Percentiles rank a stretch among this genome's conserved stretches.
Evolutionary conservation across 163 green algal species (phyloP).

Genomic region (Volvox carteri): DNA sequence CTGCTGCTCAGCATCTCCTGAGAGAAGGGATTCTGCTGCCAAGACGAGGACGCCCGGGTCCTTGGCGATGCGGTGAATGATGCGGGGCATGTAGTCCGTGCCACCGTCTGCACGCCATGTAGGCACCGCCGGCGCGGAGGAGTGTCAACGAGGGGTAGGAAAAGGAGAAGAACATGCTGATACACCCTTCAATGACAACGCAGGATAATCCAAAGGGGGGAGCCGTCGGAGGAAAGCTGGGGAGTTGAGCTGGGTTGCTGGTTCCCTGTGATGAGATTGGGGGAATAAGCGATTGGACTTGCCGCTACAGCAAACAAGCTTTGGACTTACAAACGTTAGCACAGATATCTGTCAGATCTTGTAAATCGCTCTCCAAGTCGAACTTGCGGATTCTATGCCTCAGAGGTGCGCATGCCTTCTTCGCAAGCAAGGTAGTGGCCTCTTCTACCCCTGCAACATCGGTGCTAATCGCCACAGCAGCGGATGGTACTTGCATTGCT

Average conservation of each 20-base stretch:
- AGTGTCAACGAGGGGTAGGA: too few species aligned
- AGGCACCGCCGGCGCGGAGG: not conserved
- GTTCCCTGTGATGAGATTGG: not conserved
- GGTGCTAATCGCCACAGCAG: not conserved
- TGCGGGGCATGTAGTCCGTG: constrained; percentile 62
- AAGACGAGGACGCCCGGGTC: constrained; percentile 17
- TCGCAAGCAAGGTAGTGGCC: not conserved
- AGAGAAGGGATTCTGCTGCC: not conserved
- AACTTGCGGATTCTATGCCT: constrained; percentile 11
- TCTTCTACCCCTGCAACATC: not conserved
- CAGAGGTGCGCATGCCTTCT: not conserved
- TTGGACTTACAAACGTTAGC: constrained; percentile 15
- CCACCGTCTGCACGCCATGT: constrained; percentile 45
- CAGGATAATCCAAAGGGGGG: not conserved
- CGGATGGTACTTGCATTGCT: not conserved
- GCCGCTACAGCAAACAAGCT: not conserved
- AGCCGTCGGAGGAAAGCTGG: not conserved
- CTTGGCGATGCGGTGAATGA: constrained; percentile 45
- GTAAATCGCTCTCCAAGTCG: not conserved
- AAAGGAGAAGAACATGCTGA: not conserved
- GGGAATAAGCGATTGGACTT: not conserved
- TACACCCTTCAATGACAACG: too few species aligned
- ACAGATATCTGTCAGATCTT: constrained; percentile 37
- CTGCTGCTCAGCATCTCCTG: not conserved
- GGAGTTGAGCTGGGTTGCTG: too few species aligned